These are phyloP conservation scores for Boletus eberwhitei DNA, from an alignment of 768 basidiomycete species.

Conservation along the genomic window DNA sequence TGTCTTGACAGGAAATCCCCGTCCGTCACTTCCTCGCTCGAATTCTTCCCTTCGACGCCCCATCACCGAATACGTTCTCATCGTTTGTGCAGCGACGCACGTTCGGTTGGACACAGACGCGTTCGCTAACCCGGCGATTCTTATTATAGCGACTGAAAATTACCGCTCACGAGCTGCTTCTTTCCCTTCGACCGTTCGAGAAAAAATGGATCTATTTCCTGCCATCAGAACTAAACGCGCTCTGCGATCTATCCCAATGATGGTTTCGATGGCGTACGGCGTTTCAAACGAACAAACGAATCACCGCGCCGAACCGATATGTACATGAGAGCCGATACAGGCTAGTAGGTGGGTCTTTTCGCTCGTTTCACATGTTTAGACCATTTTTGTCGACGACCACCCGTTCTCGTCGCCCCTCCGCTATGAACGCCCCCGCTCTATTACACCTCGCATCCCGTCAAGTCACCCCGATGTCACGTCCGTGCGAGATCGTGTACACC, in stretches of 20 bases:
- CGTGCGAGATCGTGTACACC: conserved; percentile 6
- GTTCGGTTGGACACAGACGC: no score
- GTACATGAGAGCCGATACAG: no score
- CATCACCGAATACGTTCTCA: neutral
- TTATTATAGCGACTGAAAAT: neutral
- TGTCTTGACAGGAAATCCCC: conserved; percentile 11
- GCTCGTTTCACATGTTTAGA: neutral
- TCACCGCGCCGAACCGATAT: no score
- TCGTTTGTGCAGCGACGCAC: neutral
- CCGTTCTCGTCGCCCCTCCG: neutral
- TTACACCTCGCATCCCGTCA: neutral
- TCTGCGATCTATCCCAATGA: neutral
- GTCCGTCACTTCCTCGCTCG: conserved; percentile 6
- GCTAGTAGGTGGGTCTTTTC: conserved; percentile 1
- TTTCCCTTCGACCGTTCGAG: neutral
- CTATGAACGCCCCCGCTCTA: neutral
- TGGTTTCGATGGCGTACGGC: neutral
- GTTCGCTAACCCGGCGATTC: no score
- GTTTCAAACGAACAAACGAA: neutral
- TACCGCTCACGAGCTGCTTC: neutral
- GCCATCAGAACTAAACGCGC: neutral
- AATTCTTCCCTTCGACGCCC: conserved; percentile 4
- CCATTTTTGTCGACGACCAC: neutral
- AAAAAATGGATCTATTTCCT: neutral
- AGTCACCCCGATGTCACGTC: neutral